Conservation (phyloP, 768 basidiomycete genomes). For the Clavaria fumosa region DNA sequence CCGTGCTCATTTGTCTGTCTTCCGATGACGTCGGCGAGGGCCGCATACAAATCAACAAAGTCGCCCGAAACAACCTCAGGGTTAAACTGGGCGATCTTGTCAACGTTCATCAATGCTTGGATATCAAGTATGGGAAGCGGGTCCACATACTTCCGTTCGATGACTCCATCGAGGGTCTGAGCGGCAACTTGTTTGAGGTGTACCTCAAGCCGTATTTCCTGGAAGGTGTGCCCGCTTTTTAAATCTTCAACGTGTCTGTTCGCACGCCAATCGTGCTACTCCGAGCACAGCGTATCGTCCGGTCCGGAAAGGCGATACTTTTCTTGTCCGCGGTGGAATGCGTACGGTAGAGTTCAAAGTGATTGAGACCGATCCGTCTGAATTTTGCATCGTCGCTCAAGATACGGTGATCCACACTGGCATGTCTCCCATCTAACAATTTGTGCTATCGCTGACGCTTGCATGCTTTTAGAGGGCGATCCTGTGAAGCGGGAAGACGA, state of each 20-base stretch:
- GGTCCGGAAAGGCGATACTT: slow-evolving; percentile 94
- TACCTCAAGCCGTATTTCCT: slow-evolving; percentile 99
- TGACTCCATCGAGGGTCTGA: slow-evolving; percentile 94
- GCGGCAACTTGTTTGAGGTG: slow-evolving; percentile 97
- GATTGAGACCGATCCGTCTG: slow-evolving; percentile 93
- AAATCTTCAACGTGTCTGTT: background rate
- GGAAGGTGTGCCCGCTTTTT: slow-evolving; percentile 40
- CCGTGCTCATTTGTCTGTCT: slow-evolving; percentile 91
- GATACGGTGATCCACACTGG: slow-evolving; percentile 96
- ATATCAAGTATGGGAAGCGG: slow-evolving; percentile 98
- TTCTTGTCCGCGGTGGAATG: slow-evolving; percentile 98
- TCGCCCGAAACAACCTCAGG: slow-evolving; percentile 96
- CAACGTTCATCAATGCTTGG: slow-evolving; percentile 88
- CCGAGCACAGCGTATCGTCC: slow-evolving; percentile 63
- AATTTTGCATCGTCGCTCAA: slow-evolving; percentile 98
- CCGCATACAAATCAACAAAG: slow-evolving; percentile 97
- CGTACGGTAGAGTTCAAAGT: slow-evolving; percentile 99
- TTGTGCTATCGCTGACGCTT: slow-evolving; percentile 10
- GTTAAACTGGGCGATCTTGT: slow-evolving; percentile 96
- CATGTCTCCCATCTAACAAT: slow-evolving; percentile 13
- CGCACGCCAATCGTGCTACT: slow-evolving; percentile 6
- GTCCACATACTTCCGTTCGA: slow-evolving; percentile 96
- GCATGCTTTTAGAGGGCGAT: slow-evolving; percentile 62
- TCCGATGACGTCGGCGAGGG: slow-evolving; percentile 97
- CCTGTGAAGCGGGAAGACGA: slow-evolving; percentile 98